Conservation (phyloP, 805 yeast genomes). For the Yamadazyma ubonensis region DNA sequence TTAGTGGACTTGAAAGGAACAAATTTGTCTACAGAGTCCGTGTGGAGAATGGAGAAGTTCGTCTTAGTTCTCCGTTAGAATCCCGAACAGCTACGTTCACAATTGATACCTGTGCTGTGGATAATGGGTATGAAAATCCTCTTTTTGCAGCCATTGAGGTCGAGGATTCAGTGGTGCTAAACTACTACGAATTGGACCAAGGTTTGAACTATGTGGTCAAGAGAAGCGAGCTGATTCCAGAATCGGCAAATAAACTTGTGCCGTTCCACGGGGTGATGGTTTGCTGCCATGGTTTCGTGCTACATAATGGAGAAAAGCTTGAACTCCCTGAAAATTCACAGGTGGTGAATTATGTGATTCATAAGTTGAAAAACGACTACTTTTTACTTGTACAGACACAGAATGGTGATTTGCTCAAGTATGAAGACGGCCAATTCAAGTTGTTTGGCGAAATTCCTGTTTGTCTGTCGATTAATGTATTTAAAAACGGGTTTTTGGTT, state of each 20-base stretch:
- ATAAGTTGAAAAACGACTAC: constrained; percentile 60
- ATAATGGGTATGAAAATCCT: constrained; percentile 81
- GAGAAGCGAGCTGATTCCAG: constrained; percentile 24
- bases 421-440: constrained; percentile 49
- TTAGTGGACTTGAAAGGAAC: constrained; percentile 70
- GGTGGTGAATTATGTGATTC: constrained; percentile 61
- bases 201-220: constrained; percentile 77
- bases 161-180: constrained; percentile 32
- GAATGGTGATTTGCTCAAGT: constrained; percentile 73
- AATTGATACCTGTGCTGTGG: constrained; percentile 56
- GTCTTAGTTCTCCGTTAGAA: constrained; percentile 73
- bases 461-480: constrained; percentile 53
- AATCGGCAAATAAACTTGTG: constrained; percentile 51
- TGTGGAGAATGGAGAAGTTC: constrained; percentile 44
- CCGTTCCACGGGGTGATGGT: constrained; percentile 70
- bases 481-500: constrained; percentile 74
- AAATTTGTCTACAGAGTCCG: constrained; percentile 69
- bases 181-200: constrained; percentile 78
- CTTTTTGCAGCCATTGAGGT: constrained; percentile 77
- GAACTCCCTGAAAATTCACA: constrained; percentile 9
- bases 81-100: constrained; percentile 54
- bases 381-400: constrained; percentile 70
- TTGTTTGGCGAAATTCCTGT: constrained; percentile 79
- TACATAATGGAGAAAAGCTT: constrained; percentile 44
- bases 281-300: constrained; percentile 55